Evolutionary conservation across 2,329 filamentous ascomycete species (phyloP), one percentile per base, ranked within the genome.

Genomic region (Lizonia empirigonia): DNA sequence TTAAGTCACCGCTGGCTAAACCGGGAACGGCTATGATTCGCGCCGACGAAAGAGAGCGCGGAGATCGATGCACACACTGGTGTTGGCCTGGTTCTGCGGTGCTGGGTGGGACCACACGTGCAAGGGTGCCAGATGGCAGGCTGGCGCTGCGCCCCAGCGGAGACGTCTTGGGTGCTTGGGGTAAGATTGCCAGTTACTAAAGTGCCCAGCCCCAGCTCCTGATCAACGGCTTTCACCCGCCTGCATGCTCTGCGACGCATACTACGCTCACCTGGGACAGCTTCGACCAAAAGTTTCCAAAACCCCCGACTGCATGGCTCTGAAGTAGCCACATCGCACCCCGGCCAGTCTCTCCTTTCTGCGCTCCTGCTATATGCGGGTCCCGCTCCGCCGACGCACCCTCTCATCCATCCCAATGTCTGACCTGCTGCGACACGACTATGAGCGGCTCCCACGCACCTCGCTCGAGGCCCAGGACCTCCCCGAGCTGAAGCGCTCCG

Each of bases 401-500:
- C 18, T 46, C 5, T 13, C 37, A n/a, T 30, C 42, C 4, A 42
- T 47, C 15, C 44, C 51, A 38, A 65, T 65, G 63, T 57, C 54
- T n/a, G 53, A 47, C 20, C 36, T 53, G 30, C 49, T 40, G 22
- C 65, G 58, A 39, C 66, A 68, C 58, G 51, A 66, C 39, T 72
- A 72, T 58, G 68, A 71, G 61, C 69, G 63, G 15, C 56, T 72
- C 12, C 68, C 68, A 26, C 65, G 67, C 36, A 53, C 61, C 29
- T 69, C 67, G 7, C 16, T 62, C 42, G 68, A 71, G n/a, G 53
- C 58, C 9, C 55, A 65, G 7, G 58, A 60, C 10, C 30, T 60
- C 15, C 37, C 55, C 5, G 50, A 53, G 13, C 54, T 58, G 37
- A 50, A 59, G 15, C 53, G 44, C 30, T 39, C 55, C 33, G 20